Evolutionary conservation across 352 stramenopile genomes (phyloP), one percentile per base, ranked within the genome.

Genomic region (Globisporangium nagaii): DNA sequence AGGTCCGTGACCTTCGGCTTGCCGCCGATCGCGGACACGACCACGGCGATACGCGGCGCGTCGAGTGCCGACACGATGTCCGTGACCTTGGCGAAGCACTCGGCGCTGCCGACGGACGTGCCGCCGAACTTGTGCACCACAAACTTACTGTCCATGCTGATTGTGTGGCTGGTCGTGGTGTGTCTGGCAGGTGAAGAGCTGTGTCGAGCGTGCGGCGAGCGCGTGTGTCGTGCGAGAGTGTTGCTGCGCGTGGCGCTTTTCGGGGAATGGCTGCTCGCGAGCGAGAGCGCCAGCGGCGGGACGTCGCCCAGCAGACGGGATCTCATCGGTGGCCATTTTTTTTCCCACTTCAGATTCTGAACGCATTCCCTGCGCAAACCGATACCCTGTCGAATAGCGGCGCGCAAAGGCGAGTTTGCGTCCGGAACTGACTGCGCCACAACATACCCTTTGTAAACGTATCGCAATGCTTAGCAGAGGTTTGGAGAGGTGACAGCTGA

Each of bases 71-170:
- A 69, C 17, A 92, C 70, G 46, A 91, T 94, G 51, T 84, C 66
- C n/a, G 63, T 63, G 22, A 94, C 84, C 35, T 86, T 78, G 45
- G 78, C 84, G 58, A 99, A 96, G 56, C 93, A 92, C 47, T 93
- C 82, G 44, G 90, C 79, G 66, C 94, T 97, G 45, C 94, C 95
- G 24, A 99, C 76, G 40, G 86, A 98, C 44, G 87, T 98, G 37
- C 96, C 96, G 53, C 96, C 96, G 71, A 99, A 99, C 67, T 99
- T 99, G 76, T 98, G 96, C 30, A 98, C 91, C 31, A 98, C 89
- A 37, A 91, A 94, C 62, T 88, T 75, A 22, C 24, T 50, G 39
- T 37, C 32, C 28, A 49, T 50, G 20, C 30, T 39, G 19, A 15
- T 24, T 15, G 15, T 34, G 25, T 31, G 40, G 22, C 10, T 30